Base-by-base conservation (phyloP, 495 filamentous ascomycete genomes). In the Alectoria sarmentosa region DNA sequence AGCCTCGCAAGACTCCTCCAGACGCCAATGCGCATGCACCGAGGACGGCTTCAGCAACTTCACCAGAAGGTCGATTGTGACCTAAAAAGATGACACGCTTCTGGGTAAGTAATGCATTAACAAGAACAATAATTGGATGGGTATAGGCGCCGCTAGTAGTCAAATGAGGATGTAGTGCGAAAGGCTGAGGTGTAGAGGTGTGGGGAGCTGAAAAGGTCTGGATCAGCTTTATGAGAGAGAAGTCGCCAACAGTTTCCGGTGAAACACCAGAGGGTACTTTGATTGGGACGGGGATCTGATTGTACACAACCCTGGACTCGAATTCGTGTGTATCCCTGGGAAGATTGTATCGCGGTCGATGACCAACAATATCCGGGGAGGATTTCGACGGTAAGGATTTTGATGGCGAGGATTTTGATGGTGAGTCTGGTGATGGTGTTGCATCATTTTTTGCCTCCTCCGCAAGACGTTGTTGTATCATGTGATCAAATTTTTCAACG, bases 301-400 rank as follows among this genome's bases (percentile, higher is more conserved):
- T 90, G 76, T 98, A 99, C 69, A 92, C 83, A 69, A 99, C 91
- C 67, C 86, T 89, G 56, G 90, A 93, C 77, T 98, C 94, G 67
- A 93, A 96, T 74, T 98, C 94, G 74, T 98, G 94, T 0, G 95
- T 99, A 75, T 99, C 94, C 69, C 95, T 82, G 14, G 92, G 91
- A 17, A 92, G 81, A 5, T 78, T 78, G 71, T 90, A 91, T 38
- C 78, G 76, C 38, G 76, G 70, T 85, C 77, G 73, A 84, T 72
- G 68, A 80, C 64, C 75, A 86, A 77, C 65, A 72, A 13, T 72
- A 71, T 69, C 69, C 66, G 61, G 75, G 69, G 49, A 70, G 63
- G 64, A 70, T 44, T 70, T 76, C 13, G 68, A 61, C 1, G 76
- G 73, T 17, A 72, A 73, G 7, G 70, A 64, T 26, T 71, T 69